A percentile compares a stretch with the other conserved stretches of the same genome.
Evolutionary conservation across 495 filamentous ascomycete species (phyloP).

Genomic region (Beverwykella pulmonaria): DNA sequence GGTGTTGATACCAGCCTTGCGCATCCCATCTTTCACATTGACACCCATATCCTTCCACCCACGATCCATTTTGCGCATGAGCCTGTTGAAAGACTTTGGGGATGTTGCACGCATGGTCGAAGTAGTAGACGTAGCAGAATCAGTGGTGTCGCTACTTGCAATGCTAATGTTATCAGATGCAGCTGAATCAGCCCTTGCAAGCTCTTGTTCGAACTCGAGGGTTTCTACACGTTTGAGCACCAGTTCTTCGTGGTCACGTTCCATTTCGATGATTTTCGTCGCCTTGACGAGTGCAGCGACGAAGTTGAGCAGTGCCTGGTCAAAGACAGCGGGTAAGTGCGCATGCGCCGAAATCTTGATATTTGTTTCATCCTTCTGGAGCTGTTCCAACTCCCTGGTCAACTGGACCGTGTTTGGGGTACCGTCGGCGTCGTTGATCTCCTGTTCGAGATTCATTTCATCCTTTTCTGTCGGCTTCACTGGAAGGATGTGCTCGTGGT

Average conservation of each 20-base stretch:
- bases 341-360: conserved; percentile 45
- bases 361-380: conserved; percentile 43
- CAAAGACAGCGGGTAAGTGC: conserved; percentile 43
- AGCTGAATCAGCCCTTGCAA: conserved; percentile 10
- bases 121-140: not conserved
- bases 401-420: conserved; percentile 39
- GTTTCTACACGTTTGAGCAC: not conserved
- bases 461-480: conserved; percentile 27
- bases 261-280: conserved; percentile 47
- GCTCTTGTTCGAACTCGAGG: conserved; percentile 16
- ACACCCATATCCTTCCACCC: conserved; percentile 34
- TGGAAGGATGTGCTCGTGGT: conserved; percentile 48
- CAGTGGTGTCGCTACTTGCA: not conserved
- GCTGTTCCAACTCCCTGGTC: conserved; percentile 37
- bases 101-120: not conserved
- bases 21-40: conserved; percentile 28
- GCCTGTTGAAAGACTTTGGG: conserved; percentile 15
- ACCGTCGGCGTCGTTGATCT: conserved; percentile 39
- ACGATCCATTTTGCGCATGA: conserved; percentile 33
- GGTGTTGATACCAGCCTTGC: conserved; percentile 27
- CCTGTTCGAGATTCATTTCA: conserved; percentile 28
- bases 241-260: conserved; percentile 37
- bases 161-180: not conserved
- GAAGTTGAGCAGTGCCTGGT: conserved; percentile 48
- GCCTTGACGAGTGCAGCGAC: conserved; percentile 48